Conservation (phyloP, 2,329 filamentous ascomycete species). For the Clonostachys chloroleuca region DNA sequence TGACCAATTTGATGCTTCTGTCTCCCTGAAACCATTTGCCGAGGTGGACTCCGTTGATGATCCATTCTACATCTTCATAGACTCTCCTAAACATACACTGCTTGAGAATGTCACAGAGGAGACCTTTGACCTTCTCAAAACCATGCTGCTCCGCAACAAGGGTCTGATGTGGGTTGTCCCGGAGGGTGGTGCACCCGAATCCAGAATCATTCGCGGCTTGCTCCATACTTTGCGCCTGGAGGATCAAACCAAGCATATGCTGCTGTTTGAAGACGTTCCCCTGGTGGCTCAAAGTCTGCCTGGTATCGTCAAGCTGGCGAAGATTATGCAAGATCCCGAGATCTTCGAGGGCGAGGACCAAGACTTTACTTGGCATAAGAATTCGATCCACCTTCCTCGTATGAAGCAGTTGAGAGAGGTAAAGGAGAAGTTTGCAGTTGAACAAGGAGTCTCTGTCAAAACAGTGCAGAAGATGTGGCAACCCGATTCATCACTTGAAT, state of each 20-base stretch:
- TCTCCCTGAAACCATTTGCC: not conserved
- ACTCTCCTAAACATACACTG: not conserved
- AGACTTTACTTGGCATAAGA: conserved; percentile 7
- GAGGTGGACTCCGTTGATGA: not conserved
- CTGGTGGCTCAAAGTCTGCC: not conserved
- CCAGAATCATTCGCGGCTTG: conserved; percentile 4
- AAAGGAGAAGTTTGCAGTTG: conserved; percentile 5
- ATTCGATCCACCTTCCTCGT: conserved; percentile 5
- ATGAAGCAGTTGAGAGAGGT: conserved; percentile 1
- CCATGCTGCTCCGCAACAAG: conserved; percentile 1
- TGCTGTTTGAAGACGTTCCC: conserved; percentile 3
- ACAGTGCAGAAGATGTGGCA: conserved; percentile 13
- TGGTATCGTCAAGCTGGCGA: conserved; percentile 3
- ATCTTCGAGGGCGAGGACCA: conserved; percentile 1
- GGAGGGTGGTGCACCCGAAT: conserved; percentile 2
- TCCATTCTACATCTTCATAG: not conserved
- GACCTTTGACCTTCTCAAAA: conserved; percentile 4
- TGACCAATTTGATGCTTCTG: not conserved
- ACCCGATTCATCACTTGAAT: conserved; percentile 9
- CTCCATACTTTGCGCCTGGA: conserved; percentile 5
- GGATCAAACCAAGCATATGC: conserved; percentile 1
- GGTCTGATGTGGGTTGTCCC: conserved; percentile 7
- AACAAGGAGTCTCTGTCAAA: conserved; percentile 7
- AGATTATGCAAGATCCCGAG: not conserved
- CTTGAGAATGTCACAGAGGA: not conserved